Conservation (phyloP, 805 yeast species). For the Saccharomycopsis fermentans region DNA sequence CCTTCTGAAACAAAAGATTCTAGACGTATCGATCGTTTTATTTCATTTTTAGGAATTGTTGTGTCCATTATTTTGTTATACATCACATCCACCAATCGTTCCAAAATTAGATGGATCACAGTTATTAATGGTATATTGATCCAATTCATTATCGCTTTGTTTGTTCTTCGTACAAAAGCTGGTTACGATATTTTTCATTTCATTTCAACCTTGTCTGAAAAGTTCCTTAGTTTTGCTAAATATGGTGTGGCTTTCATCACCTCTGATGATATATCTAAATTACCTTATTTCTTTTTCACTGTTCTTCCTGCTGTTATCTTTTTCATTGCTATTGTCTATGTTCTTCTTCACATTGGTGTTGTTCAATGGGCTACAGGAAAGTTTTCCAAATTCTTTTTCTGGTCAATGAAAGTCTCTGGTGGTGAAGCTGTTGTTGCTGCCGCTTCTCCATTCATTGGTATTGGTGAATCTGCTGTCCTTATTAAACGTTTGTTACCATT, state of each 20-base stretch:
- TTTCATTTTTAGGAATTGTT: slow-evolving; percentile 45
- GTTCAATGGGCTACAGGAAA: slow-evolving; percentile 52
- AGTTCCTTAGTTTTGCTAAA: slow-evolving; percentile 46
- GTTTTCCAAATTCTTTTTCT: slow-evolving; percentile 47
- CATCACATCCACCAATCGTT: slow-evolving; percentile 36
- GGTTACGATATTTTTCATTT: slow-evolving; percentile 57
- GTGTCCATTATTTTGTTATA: slow-evolving; percentile 37
- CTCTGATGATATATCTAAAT: slow-evolving; percentile 28
- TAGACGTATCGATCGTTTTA: slow-evolving; percentile 40
- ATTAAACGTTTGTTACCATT: slow-evolving; percentile 50
- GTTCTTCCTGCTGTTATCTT: slow-evolving; percentile 55
- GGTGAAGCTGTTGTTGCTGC: slow-evolving; percentile 60
- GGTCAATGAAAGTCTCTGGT: slow-evolving; percentile 49
- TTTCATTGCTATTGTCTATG: slow-evolving; percentile 53
- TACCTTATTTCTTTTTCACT: slow-evolving; percentile 42
- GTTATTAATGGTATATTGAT: slow-evolving; percentile 50
- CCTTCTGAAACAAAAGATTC: slow-evolving; percentile 39
- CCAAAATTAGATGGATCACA: slow-evolving; percentile 44
- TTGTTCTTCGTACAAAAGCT: slow-evolving; percentile 47
- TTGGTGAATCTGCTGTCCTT: slow-evolving; percentile 55
- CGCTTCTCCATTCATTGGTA: slow-evolving; percentile 57
- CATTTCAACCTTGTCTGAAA: slow-evolving; percentile 46
- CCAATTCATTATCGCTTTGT: slow-evolving; percentile 50
- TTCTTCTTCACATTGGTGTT: slow-evolving; percentile 48
- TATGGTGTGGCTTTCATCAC: slow-evolving; percentile 55